phyloP scores from a whole-genome alignment of 108 stramenopile species.

The Halocafeteria seosinensis region DNA sequence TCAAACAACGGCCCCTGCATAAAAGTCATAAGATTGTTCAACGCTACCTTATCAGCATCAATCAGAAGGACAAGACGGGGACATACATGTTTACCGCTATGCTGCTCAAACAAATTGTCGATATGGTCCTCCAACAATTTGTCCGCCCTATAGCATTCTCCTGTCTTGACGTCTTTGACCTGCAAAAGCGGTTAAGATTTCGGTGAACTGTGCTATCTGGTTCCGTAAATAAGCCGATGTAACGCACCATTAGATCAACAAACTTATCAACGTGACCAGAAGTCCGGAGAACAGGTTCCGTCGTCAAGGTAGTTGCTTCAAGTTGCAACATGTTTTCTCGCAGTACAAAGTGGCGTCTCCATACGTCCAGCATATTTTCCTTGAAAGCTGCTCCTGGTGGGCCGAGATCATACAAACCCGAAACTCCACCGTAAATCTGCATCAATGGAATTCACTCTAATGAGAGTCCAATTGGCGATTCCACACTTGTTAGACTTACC shows the following conservation, averaged over 20 bases:
- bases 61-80: too few species aligned
- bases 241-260: conserved; percentile 99
- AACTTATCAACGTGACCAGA: conserved; percentile 98
- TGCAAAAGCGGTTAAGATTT: too few species aligned
- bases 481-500: too few species aligned
- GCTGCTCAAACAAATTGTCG: conserved; percentile 57
- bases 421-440: conserved; percentile 89
- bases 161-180: conserved; percentile 15
- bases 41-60: too few species aligned
- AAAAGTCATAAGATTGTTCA: too few species aligned
- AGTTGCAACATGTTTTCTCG: conserved; percentile 94
- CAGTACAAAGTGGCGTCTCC: conserved; percentile 92
- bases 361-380: conserved; percentile 78
- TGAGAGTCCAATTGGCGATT: too few species aligned
- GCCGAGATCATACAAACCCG: conserved; percentile 92
- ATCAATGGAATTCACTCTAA: too few species aligned
- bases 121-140: conserved; percentile 87
- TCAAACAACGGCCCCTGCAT: not conserved
- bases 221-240: too few species aligned
- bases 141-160: conserved; percentile 26
- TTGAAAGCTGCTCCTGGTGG: conserved; percentile 90
- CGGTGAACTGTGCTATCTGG: conserved; percentile 20
- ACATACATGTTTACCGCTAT: too few species aligned
- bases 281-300: conserved; percentile 79
- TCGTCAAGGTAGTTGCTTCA: conserved; percentile 95